Percentiles rank a stretch among this genome's conserved stretches.
Evolutionary conservation across 768 basidiomycete genomes (phyloP).

Genomic region (Xanthoconium purpureum): DNA sequence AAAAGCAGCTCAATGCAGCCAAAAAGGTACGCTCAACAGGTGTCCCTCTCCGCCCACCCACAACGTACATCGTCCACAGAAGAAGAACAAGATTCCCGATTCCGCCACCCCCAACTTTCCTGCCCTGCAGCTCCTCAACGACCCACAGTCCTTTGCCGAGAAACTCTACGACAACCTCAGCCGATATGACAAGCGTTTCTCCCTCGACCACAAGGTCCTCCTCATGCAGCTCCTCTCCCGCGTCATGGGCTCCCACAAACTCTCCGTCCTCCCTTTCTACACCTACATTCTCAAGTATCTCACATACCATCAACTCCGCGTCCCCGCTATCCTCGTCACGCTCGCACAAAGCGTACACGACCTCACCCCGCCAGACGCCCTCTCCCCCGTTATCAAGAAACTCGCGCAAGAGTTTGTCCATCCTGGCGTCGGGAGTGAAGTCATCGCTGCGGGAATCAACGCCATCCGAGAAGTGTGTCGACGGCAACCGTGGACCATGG

Average conservation of each 20-base stretch:
- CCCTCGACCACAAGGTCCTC: constrained; percentile 94
- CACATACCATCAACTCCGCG: constrained; percentile 84
- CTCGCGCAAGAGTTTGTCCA: constrained; percentile 95
- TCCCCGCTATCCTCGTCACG: constrained; percentile 89
- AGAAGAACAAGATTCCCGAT: constrained; percentile 30
- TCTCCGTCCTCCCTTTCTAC: constrained; percentile 92
- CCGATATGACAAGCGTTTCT: constrained; percentile 89
- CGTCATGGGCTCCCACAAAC: constrained; percentile 89
- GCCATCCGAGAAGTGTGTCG: constrained; percentile 92
- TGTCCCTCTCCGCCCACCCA: neutral
- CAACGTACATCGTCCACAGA: constrained; percentile 37
- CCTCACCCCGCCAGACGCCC: constrained; percentile 87
- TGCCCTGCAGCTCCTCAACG: constrained; percentile 87
- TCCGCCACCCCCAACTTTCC: constrained; percentile 69
- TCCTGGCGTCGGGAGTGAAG: constrained; percentile 93
- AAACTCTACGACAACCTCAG: constrained; percentile 84
- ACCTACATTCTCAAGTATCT: constrained; percentile 95
- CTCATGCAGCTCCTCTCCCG: constrained; percentile 95
- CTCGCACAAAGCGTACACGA: constrained; percentile 96
- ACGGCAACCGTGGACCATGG: constrained; percentile 95
- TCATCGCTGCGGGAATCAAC: constrained; percentile 96
- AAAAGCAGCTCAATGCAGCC: constrained; percentile 66
- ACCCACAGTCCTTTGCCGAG: constrained; percentile 94
- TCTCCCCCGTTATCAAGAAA: constrained; percentile 87
- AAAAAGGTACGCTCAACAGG: constrained; percentile 53